Evolutionary conservation across 495 filamentous ascomycete species (phyloP).

Genomic region (Parachaetomium inaequale): DNA sequence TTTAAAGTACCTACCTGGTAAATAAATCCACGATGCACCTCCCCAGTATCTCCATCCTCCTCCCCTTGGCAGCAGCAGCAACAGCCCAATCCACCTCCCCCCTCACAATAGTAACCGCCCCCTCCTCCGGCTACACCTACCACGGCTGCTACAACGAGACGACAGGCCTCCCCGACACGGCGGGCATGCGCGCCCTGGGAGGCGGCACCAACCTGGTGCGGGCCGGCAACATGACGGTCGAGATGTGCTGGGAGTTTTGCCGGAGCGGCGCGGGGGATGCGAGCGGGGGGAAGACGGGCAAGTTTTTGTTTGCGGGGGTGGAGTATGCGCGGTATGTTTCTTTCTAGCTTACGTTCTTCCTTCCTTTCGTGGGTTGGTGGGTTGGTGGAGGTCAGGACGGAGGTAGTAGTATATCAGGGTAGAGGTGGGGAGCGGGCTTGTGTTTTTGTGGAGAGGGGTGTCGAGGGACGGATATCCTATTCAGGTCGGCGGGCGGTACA

Average conservation of each 20-base stretch:
- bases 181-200: constrained; percentile 32
- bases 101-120: constrained; percentile 1
- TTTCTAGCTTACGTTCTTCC: constrained; percentile 4
- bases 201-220: constrained; percentile 32
- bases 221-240: constrained; percentile 41
- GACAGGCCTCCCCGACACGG: constrained; percentile 29
- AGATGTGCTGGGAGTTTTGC: constrained; percentile 44
- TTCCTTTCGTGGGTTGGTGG: not conserved
- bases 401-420: too few species aligned
- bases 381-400: not conserved
- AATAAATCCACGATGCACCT: not conserved
- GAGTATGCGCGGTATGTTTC: constrained; percentile 45
- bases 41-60: not conserved
- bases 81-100: not conserved
- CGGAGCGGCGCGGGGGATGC: constrained; percentile 3
- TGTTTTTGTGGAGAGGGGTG: not conserved
- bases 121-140: constrained; percentile 28
- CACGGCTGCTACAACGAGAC: constrained; percentile 52
- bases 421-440: not conserved
- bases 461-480: not conserved
- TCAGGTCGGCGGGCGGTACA: too few species aligned
- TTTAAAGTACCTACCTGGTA: too few species aligned
- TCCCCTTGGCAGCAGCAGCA: not conserved
- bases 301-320: constrained; percentile 43
- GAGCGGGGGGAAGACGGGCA: not conserved